Evolutionary conservation across 2,329 filamentous ascomycete genomes (phyloP).

Genomic region (Zasmidium angulare): DNA sequence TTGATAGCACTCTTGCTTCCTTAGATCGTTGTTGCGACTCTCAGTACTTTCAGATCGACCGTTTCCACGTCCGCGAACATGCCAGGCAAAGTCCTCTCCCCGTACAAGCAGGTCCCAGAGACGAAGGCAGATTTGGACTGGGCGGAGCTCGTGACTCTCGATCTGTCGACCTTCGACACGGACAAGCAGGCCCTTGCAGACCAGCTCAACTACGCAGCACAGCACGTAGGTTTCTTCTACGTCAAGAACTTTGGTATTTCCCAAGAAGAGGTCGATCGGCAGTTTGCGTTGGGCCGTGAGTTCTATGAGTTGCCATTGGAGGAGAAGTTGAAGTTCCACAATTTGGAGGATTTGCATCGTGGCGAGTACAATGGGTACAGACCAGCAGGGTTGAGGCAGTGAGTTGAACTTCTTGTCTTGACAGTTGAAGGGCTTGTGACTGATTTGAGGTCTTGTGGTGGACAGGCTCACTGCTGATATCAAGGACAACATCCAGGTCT

Average conservation of each 20-base stretch:
- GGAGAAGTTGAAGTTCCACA: constrained; percentile 58
- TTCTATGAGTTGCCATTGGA: constrained; percentile 57
- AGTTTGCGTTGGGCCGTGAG: constrained; percentile 60
- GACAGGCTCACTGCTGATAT: constrained; percentile 15
- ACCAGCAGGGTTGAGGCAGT: constrained; percentile 20
- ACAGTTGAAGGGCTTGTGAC: too few species aligned
- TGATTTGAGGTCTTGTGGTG: too few species aligned
- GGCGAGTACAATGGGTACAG: constrained; percentile 30
- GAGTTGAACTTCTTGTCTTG: background rate
- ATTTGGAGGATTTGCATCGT: constrained; percentile 21
- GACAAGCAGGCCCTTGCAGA: constrained; percentile 54
- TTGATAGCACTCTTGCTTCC: too few species aligned
- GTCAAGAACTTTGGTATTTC: constrained; percentile 61
- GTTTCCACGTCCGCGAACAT: constrained; percentile 3
- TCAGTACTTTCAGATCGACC: background rate
- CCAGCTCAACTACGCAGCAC: constrained; percentile 51
- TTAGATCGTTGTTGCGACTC: too few species aligned
- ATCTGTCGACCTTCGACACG: constrained; percentile 54
- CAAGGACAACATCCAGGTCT: constrained; percentile 58
- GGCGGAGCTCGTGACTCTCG: constrained; percentile 59
- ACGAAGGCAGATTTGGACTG: constrained; percentile 41
- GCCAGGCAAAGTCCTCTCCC: constrained; percentile 23
- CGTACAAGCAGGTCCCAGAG: constrained; percentile 35
- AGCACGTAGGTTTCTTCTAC: constrained; percentile 59
- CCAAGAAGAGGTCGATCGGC: constrained; percentile 59